Evolutionary conservation across 1,284 basidiomycete species (phyloP).

Genomic region (Irpex lacteus): DNA sequence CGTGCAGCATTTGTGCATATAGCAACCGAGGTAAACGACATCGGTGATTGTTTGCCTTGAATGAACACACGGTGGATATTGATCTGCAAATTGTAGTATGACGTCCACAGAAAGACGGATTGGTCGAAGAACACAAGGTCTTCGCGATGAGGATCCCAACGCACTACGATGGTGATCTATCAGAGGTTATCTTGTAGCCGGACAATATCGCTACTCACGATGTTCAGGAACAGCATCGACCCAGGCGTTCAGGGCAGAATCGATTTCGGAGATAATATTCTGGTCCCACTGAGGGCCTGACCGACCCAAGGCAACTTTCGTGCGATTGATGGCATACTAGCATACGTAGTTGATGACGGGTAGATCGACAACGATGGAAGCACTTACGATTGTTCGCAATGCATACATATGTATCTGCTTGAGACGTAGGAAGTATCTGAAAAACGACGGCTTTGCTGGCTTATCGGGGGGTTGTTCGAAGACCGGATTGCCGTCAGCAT

Average conservation of each 20-base stretch:
- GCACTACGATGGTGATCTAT: conserved; percentile 6
- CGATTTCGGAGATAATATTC: conserved; percentile 22
- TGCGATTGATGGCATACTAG: conserved; percentile 23
- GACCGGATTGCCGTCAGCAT: conserved; percentile 35
- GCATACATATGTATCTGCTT: conserved; percentile 62
- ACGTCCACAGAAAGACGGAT: conserved; percentile 64
- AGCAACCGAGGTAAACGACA: conserved; percentile 71
- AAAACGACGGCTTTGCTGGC: conserved; percentile 52
- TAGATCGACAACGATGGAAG: background rate
- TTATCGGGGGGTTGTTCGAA: conserved; percentile 53
- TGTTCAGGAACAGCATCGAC: conserved; percentile 23
- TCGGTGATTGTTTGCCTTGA: conserved; percentile 57
- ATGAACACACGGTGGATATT: conserved; percentile 83
- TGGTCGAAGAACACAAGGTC: conserved; percentile 63
- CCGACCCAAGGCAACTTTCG: conserved; percentile 16
- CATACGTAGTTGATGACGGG: background rate
- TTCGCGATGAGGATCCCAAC: conserved; percentile 61
- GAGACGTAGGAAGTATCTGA: conserved; percentile 56
- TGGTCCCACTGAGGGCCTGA: conserved; percentile 23
- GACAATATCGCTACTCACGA: conserved; percentile 13
- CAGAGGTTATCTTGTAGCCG: background rate
- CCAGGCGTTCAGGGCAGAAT: conserved; percentile 26
- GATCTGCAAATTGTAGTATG: conserved; percentile 76
- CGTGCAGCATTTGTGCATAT: conserved; percentile 85
- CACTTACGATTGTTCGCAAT: conserved; percentile 58